Percentiles rank a stretch among this genome's conserved stretches.
These are phyloP conservation scores for Erysimum cheiranthoides DNA, from an alignment of 345 rosid species.

Conservation along the genomic window DNA sequence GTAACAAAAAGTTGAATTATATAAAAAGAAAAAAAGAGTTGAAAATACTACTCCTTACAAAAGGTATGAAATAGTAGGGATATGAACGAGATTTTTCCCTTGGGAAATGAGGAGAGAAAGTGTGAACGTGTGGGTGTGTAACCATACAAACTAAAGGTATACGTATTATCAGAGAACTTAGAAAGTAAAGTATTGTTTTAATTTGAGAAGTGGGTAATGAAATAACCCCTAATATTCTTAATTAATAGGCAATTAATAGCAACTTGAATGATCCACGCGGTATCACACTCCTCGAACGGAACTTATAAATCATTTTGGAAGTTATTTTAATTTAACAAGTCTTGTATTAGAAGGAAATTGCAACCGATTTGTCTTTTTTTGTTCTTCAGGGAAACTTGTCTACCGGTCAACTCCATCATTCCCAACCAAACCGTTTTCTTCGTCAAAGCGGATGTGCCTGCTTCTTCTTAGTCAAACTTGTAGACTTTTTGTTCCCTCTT, in stretches of 20 bases:
- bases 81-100: not conserved
- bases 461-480: constrained; percentile 31
- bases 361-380: not conserved
- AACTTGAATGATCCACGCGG: not conserved
- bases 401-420: constrained; percentile 23
- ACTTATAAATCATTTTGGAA: not conserved
- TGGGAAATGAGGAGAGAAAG: not conserved
- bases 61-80: not conserved
- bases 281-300: constrained; percentile 1
- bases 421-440: constrained; percentile 15
- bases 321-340: not conserved
- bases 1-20: not conserved
- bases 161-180: not conserved
- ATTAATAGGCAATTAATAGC: not conserved
- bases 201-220: not conserved
- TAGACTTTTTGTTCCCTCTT: constrained; percentile 21
- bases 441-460: constrained; percentile 28
- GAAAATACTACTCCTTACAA: not conserved
- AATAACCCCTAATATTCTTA: not conserved
- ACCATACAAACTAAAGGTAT: not conserved
- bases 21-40: not conserved
- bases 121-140: constrained; percentile 26
- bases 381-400: not conserved
- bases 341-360: not conserved
- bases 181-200: not conserved